Evolutionary conservation across 169 alveolate species (phyloP), one percentile per base, ranked within the genome.

Genomic region (Plasmodium sp.): DNA sequence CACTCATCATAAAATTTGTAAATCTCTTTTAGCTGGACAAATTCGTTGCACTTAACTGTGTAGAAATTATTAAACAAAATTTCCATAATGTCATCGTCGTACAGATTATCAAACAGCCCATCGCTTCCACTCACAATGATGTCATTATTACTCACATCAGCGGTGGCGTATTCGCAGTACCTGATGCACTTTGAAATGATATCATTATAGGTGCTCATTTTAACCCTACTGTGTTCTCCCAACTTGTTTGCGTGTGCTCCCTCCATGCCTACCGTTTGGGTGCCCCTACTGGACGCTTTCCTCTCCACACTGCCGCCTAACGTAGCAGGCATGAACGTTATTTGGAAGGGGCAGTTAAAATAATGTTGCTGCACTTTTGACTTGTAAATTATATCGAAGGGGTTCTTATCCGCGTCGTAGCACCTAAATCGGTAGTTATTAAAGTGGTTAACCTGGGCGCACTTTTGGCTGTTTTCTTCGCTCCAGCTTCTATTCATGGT

Each of bases 331-430:
- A 81, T 90, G 83, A 62, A 90, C 2, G 90, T 90, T 58, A 81
- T 90, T 51, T 90, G 94, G 73, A 62, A 90, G n/a, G 94, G 94
- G 18, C 94, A 90, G 81, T 90, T 90, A 51, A 90, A 90, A 90
- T 90, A 90, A 81, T 90, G 94, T 51, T 90, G 94, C 51, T 90
- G 94, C n/a, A 90, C 83, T 90, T 90, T 90, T 3, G 94, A 90
- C 71, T 90, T 90, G 43, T 80, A 81, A 81, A 90, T 81, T 51
- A 90, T 90, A 81, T 90, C 91, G 33, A 90, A 90, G 34, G 27
- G 39, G 4, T 58, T 27, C 36, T 33, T 39, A 27, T 81, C 84
- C 18, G 72, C 56, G 36, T 67, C 62, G 43, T 41, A n/a, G 33
- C 34, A 80, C 43, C 94, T 56, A 45, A 80, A 90, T 43, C 94